Base-by-base conservation (phyloP, 2,329 filamentous ascomycete genomes). In the Apiospora marii region DNA sequence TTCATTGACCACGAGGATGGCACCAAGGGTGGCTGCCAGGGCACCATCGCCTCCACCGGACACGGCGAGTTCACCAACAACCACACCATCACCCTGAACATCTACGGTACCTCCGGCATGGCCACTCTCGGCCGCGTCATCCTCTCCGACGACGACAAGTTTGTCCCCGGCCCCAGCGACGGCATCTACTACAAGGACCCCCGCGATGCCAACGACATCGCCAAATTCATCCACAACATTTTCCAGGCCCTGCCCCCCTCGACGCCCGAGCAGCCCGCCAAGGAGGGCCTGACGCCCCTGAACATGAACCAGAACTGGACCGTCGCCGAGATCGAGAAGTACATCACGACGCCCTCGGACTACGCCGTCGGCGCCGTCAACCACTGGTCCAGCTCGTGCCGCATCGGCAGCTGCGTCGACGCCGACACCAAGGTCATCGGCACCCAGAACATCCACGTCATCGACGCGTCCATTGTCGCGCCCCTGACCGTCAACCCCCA, bases 51-150 rank as follows among this genome's bases (percentile, higher is more conserved):
- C 78, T 84, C 85, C 0, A 80, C 85, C 0, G 87, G 87, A 3
- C 84, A 81, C 53, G 77, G 79, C 1, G 84, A 80, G 12, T 86
- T 79, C 75, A 83, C 73, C 1, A 76, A 77, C 46, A 82, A 82
- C 70, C 82, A 85, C 72, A 88, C 86, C 73, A 86, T 90, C 70
- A 89, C 87, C 0, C 81, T 90, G 27, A 90, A 90, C 77, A 79
- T 90, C 5, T 90, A 90, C 79, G 87, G 87, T 12, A 90, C 88
- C 0, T 89, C 87, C 0, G 88, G 88, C 0, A 81, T 89, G 30
- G 82, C 83, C 7, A 89, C 87, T 2, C 78, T 82, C 0, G 87
- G 87, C 1, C 81, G 82, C 5, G 86, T 88, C 4, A 76, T 82
- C 8, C 82, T 88, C 0, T 77, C 80, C 3, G 69, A 75, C 19